phyloP scores from a whole-genome alignment of 2,329 filamentous ascomycete species.

The Claviceps maximensis region DNA sequence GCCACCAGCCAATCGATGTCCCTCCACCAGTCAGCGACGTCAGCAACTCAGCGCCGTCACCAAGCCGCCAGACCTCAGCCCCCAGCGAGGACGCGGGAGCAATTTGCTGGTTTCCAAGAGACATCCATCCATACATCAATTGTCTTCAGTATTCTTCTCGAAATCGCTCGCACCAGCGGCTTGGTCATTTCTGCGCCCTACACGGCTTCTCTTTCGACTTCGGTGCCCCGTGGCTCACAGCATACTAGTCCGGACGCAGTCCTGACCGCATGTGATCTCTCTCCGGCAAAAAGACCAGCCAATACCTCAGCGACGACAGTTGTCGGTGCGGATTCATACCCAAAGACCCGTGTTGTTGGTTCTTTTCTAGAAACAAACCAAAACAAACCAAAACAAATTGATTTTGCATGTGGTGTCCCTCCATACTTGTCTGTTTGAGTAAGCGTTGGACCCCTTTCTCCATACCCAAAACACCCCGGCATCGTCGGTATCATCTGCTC shows the following conservation, averaged over 20 bases:
- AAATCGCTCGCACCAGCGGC: neutral
- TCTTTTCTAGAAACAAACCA: neutral
- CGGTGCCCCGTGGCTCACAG: neutral
- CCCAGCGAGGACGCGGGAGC: neutral
- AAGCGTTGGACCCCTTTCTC: neutral
- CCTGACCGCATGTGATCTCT: neutral
- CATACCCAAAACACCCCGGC: neutral
- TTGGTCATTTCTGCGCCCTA: neutral
- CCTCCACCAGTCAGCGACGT: no score
- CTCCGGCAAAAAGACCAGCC: neutral
- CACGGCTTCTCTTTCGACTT: neutral
- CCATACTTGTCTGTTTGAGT: no score
- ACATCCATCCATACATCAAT: no score
- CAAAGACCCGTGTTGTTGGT: neutral
- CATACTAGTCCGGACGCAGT: neutral
- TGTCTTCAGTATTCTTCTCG: neutral
- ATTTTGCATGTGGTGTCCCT: neutral
- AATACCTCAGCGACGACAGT: neutral
- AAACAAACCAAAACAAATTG: no score
- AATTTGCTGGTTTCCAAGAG: neutral
- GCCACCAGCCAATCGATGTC: neutral
- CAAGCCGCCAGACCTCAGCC: neutral
- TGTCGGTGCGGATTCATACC: neutral
- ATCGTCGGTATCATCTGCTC: neutral
- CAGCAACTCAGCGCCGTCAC: neutral